Evolutionary conservation across 345 rosid genomes (phyloP).

Genomic region (Salix brachista): DNA sequence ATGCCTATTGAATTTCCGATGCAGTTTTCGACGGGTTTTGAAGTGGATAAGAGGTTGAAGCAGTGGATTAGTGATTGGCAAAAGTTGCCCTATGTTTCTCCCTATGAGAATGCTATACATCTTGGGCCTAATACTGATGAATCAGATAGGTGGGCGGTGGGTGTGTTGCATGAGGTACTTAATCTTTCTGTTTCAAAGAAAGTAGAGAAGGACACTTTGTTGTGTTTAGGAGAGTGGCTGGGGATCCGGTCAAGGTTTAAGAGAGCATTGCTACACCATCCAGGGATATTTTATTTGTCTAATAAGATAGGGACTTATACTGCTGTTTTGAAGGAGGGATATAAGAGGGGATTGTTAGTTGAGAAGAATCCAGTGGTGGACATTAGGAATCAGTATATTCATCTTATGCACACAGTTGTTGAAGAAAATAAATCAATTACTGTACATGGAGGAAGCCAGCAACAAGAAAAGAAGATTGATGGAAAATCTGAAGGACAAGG

Average conservation of each 20-base stretch:
- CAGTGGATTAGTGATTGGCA: constrained; percentile 81
- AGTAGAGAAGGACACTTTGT: constrained; percentile 52
- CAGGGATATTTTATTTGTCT: constrained; percentile 70
- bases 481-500: constrained; percentile 29
- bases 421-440: constrained; percentile 37
- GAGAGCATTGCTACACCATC: constrained; percentile 73
- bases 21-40: constrained; percentile 59
- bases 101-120: constrained; percentile 62
- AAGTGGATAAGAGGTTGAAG: constrained; percentile 70
- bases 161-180: constrained; percentile 73
- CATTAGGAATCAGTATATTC: constrained; percentile 60
- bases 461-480: constrained; percentile 33
- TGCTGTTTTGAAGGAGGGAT: constrained; percentile 71
- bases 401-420: constrained; percentile 62
- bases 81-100: constrained; percentile 76
- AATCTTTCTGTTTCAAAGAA: constrained; percentile 73
- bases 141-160: constrained; percentile 74
- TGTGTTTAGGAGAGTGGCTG: constrained; percentile 61
- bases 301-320: constrained; percentile 63
- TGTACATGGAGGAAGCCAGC: constrained; percentile 34
- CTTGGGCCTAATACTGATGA: constrained; percentile 57
- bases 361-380: constrained; percentile 55
- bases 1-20: constrained; percentile 49
- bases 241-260: constrained; percentile 81
- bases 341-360: constrained; percentile 63